phyloP scores from a whole-genome alignment of 2,329 filamentous ascomycete species.

The Pochonia chlamydosporia region DNA sequence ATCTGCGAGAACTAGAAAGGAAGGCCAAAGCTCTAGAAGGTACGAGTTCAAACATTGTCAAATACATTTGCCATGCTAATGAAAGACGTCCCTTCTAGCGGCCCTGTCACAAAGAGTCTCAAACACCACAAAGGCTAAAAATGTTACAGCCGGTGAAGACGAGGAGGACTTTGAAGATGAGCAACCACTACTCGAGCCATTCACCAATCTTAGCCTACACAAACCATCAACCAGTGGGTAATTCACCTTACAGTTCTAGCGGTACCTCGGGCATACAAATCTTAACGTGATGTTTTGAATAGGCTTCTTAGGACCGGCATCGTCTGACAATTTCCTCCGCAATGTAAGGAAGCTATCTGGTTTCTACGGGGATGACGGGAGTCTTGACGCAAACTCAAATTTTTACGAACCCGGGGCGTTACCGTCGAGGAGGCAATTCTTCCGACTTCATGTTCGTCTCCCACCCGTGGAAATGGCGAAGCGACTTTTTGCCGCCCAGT shows the following conservation, averaged over 20 bases:
- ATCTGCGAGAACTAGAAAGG: constrained; percentile 26
- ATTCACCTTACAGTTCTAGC: background rate
- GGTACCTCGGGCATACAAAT: background rate
- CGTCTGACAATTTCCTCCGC: constrained; percentile 32
- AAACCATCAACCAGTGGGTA: constrained; percentile 21
- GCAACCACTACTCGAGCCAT: constrained; percentile 26
- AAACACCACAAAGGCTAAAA: constrained; percentile 2
- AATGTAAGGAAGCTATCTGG: constrained; percentile 29
- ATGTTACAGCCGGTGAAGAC: constrained; percentile 14
- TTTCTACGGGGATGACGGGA: constrained; percentile 24
- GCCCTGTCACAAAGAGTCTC: constrained; percentile 1
- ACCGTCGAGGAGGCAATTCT: constrained; percentile 22
- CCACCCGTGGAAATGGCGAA: constrained; percentile 46
- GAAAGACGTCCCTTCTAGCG: background rate
- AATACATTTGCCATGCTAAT: background rate
- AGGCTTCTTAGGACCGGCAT: constrained; percentile 31
- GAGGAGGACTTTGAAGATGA: constrained; percentile 25
- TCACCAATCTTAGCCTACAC: constrained; percentile 28
- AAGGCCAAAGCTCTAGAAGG: constrained; percentile 26
- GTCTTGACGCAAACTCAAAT: constrained; percentile 23
- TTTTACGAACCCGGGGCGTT: constrained; percentile 29
- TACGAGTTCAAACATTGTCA: constrained; percentile 5
- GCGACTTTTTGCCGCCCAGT: constrained; percentile 44
- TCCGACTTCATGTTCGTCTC: constrained; percentile 26
- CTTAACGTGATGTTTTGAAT: background rate